Base-by-base conservation (phyloP, 192 early-diverging fungal species). In the Coemansia sp. region DNA sequence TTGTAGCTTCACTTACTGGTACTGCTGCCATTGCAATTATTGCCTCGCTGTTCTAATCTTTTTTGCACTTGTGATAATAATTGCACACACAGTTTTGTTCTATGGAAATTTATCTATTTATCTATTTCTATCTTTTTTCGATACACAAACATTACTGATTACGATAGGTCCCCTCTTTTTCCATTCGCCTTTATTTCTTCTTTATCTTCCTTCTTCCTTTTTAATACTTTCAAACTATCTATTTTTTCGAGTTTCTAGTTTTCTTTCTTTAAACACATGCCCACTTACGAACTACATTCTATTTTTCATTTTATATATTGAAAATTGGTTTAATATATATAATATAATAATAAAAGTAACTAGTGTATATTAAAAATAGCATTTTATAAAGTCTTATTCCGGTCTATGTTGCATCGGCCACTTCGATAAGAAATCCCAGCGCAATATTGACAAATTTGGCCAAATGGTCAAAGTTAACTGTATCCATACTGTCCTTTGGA, bases 381-480 rank as follows among this genome's bases (percentile, higher is more conserved):
- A n/a, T n/a, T n/a, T n/a, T n/a, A n/a, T n/a, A n/a, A n/a, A n/a
- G n/a, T n/a, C n/a, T n/a, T n/a, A n/a, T n/a, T n/a, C n/a, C n/a
- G n/a, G n/a, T n/a, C n/a, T n/a, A n/a, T n/a, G n/a, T 25, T 7
- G 45, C 45, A 53, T 49, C 50, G 32, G 80, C 76, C 15, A 87
- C 67, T 50, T 97, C 94, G 18, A 94, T 77, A 5, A 84, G 86
- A 74, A 88, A 97, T 5, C 78, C 87, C 33, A 91, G 60, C 27
- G 80, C 80, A 46, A 88, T 72, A 53, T 87, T 85, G 50, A 86
- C 80, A 58, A 90, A 94, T 57, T 92, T 83, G 24, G 78, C 72
- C 80, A 94, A 83, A 60, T 93, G 92, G 15, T 80, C 66, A 17
- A 32, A 32, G 8, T 29, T 20, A 19, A 19, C 19, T 4, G 19